A percentile compares a stretch with the other conserved stretches of the same genome.
These are phyloP conservation scores for Mortierella sp. DNA, from an alignment of 371 early-diverging fungal species.

Conservation along the genomic window DNA sequence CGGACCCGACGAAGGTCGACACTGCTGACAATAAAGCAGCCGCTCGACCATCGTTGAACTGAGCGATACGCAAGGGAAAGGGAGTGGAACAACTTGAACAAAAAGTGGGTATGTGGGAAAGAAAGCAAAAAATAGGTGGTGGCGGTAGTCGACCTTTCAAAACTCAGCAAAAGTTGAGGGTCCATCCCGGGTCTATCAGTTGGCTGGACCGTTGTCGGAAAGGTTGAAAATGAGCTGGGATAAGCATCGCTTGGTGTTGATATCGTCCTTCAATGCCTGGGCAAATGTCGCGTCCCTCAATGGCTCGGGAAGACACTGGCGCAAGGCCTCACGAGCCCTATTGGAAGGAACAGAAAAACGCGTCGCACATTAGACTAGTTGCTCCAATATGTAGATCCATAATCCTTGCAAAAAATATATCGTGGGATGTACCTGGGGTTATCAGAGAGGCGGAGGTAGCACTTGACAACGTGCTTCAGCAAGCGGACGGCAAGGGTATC, in stretches of 20 bases:
- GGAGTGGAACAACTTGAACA: conserved; percentile 1
- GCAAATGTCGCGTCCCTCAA: conserved; percentile 86
- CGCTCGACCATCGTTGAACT: neutral
- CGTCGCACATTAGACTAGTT: neutral
- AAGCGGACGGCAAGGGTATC: conserved; percentile 89
- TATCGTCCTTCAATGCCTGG: conserved; percentile 84
- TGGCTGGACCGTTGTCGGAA: conserved; percentile 60
- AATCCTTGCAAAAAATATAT: neutral
- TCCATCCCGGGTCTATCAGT: conserved; percentile 7
- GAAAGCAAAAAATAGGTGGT: neutral
- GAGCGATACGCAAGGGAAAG: neutral
- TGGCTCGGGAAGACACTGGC: conserved; percentile 90
- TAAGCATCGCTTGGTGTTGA: conserved; percentile 82
- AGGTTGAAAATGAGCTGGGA: conserved; percentile 76
- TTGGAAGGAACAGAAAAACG: neutral
- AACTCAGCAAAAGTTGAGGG: neutral
- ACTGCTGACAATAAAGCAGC: neutral
- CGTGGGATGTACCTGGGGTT: conserved; percentile 77
- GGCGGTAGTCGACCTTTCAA: neutral
- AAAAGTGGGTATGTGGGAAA: conserved; percentile 9
- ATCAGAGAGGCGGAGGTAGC: conserved; percentile 95
- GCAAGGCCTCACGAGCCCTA: conserved; percentile 88
- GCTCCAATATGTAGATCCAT: neutral
- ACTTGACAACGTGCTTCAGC: conserved; percentile 95
- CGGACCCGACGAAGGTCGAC: neutral